These are phyloP conservation scores for Penicillium fuscoglaucum DNA, from an alignment of 2,329 filamentous ascomycete species.

Conservation along the genomic window DNA sequence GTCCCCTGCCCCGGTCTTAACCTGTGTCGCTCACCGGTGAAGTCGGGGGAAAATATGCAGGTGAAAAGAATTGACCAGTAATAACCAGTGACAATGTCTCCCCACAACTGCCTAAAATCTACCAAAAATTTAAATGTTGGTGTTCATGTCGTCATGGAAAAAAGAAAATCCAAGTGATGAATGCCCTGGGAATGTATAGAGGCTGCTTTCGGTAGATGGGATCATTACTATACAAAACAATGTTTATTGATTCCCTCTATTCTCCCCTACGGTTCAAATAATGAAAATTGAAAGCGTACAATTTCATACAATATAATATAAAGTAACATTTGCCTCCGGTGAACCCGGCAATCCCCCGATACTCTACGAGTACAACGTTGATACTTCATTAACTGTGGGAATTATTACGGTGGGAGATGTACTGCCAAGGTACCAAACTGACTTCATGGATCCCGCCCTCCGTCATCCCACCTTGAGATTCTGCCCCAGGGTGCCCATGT, in stretches of 20 bases:
- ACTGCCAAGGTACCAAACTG: conserved; percentile 25
- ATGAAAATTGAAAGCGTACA: neutral
- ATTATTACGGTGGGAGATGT: neutral
- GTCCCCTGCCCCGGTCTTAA: conserved; percentile 18
- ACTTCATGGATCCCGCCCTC: conserved; percentile 34
- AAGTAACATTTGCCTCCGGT: conserved; percentile 13
- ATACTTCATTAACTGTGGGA: neutral
- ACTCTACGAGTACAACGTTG: neutral
- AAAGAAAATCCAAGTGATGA: conserved; percentile 2
- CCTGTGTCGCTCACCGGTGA: conserved; percentile 30
- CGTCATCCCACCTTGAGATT: conserved; percentile 20
- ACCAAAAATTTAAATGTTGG: conserved; percentile 11
- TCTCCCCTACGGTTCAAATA: neutral
- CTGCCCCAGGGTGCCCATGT: neutral
- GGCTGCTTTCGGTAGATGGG: conserved; percentile 11
- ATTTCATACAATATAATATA: neutral
- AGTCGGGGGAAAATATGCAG: conserved; percentile 23
- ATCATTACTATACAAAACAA: neutral
- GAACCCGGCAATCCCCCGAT: conserved; percentile 24
- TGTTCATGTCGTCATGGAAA: conserved; percentile 31
- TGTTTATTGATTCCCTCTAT: neutral
- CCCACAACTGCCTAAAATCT: conserved; percentile 18
- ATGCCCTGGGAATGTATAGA: conserved; percentile 8
- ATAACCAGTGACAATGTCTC: conserved; percentile 14
- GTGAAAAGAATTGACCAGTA: conserved; percentile 15